Base-by-base conservation (phyloP, 106 monocot genomes). In the Dendrobium huoshanense region DNA sequence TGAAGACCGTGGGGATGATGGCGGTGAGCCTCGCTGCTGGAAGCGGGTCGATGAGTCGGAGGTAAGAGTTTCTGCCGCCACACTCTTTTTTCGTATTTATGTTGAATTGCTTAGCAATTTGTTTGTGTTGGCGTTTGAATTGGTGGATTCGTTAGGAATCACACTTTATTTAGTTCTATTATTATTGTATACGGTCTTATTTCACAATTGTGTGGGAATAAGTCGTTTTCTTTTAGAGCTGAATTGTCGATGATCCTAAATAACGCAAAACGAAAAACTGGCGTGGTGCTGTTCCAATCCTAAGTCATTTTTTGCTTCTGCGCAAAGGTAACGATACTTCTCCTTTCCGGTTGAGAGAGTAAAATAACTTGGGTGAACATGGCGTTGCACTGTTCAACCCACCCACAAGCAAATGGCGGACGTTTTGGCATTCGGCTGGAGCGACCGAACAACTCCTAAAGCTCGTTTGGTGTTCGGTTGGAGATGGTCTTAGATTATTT, bases 21-120 rank as follows among this genome's bases (percentile, higher is more conserved):
- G 88, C 2, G 98, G 87, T 20, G 99, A 99, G 82, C 99, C 99
- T 8, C 49, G 81, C 44, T 88, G 78, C 80, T 99, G 99, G 99
- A 99, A 99, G 82, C 82, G 84, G 55, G 99, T 99, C 43, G 93
- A 99, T 61, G 99, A 99, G 83, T 88, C 87, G 4, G 99, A 99
- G 91, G 99, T 98, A 87, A 20, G 56, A 20, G 74, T 31, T 70
- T 70, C 70, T 70, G 16, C 33, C 16, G 15, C 22, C 0, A 10
- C 61, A 22, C 10, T 70, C 68, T 13, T 70, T 33, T 31, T 70
- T 31, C 15, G 22, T 61, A 61, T 70, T 13, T 29, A 16, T 10
- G 70, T 16, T 33, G 70, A 68, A 68, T 61, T 65, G 64, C 3
- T 65, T 65, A 25, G 64, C 22, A 65, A 24, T 22, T 65, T 51